Conservation (phyloP, 2,329 filamentous ascomycete species). For the Alternaria triticina region DNA sequence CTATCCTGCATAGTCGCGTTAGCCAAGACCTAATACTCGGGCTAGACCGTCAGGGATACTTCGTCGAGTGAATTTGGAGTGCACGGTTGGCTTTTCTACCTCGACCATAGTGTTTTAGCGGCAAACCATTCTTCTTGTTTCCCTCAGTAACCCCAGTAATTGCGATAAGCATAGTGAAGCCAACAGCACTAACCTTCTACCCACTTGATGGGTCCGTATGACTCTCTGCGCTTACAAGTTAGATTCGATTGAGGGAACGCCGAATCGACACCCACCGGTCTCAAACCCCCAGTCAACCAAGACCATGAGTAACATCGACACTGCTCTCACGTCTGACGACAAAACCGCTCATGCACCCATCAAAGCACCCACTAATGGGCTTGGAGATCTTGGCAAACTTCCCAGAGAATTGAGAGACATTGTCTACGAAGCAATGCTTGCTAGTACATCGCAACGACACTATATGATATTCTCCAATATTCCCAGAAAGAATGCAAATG, state of each 20-base stretch:
- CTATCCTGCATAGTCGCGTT: not conserved
- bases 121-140: not conserved
- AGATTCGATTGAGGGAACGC: too few species aligned
- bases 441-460: not conserved
- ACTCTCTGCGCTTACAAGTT: not conserved
- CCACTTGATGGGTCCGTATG: not conserved
- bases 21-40: not conserved
- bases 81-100: not conserved
- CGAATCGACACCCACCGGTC: too few species aligned
- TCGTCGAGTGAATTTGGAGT: not conserved
- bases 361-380: not conserved
- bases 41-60: not conserved
- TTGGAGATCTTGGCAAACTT: not conserved
- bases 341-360: not conserved
- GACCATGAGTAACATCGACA: not conserved
- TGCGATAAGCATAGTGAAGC: not conserved
- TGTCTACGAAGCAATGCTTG: not conserved
- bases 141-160: not conserved
- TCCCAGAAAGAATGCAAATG: not conserved
- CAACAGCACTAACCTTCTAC: not conserved
- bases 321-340: too few species aligned
- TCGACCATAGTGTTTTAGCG: not conserved
- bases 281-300: not conserved
- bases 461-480: too few species aligned
- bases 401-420: not conserved